phyloP scores from a whole-genome alignment of 225 moss, liverwort and hornwort species.

The Physcomitrellopsis africana region DNA sequence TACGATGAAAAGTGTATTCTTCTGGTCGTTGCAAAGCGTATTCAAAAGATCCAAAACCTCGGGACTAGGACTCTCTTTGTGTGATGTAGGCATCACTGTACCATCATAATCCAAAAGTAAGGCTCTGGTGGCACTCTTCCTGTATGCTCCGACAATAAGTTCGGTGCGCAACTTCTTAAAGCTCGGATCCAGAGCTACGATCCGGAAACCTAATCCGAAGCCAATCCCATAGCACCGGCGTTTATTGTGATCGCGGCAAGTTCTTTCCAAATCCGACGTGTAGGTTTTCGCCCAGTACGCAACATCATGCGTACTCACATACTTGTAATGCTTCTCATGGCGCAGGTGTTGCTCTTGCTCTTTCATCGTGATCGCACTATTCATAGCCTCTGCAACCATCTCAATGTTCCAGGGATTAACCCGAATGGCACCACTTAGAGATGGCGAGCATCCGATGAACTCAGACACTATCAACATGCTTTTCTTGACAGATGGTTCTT shows the following conservation, averaged over 20 bases:
- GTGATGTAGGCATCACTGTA: constrained; percentile 87
- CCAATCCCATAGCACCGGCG: constrained; percentile 84
- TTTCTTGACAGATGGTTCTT: constrained; percentile 52
- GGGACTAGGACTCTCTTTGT: constrained; percentile 71
- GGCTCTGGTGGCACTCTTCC: constrained; percentile 60
- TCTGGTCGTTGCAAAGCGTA: constrained; percentile 81
- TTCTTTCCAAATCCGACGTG: constrained; percentile 76
- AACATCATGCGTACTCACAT: constrained; percentile 85
- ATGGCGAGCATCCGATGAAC: constrained; percentile 98
- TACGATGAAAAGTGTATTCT: constrained; percentile 86
- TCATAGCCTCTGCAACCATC: constrained; percentile 97
- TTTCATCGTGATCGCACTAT: constrained; percentile 86
- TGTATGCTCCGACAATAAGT: constrained; percentile 74
- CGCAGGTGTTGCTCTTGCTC: constrained; percentile 87
- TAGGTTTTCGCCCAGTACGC: constrained; percentile 92
- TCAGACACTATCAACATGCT: constrained; percentile 99
- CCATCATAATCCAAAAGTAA: constrained; percentile 90
- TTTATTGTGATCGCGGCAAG: constrained; percentile 70
- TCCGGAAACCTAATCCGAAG: constrained; percentile 87
- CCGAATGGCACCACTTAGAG: constrained; percentile 95
- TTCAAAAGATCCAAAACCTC: constrained; percentile 77
- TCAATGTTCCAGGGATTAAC: constrained; percentile 99
- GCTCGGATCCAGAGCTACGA: constrained; percentile 87
- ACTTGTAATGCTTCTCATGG: constrained; percentile 98
- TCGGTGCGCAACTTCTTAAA: constrained; percentile 85